Percentiles rank a stretch among this genome's conserved stretches.
Evolutionary conservation across 305 asterid genomes (phyloP).

Genomic region (Fraxinus baroniana): DNA sequence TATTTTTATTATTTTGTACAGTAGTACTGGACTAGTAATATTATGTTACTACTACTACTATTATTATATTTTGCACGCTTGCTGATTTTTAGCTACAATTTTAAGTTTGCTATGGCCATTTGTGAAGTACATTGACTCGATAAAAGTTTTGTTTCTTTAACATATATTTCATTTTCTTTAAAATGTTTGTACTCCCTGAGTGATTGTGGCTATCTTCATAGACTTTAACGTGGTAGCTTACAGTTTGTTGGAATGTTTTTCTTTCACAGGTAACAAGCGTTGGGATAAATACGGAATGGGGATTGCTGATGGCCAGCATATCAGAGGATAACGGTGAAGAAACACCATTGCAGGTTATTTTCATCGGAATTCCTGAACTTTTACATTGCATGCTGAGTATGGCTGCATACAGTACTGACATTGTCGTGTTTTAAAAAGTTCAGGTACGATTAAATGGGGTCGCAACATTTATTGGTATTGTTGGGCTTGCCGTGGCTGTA

Average conservation of each 20-base stretch:
- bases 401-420: constrained; percentile 14
- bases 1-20: background rate
- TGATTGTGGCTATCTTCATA: constrained; percentile 1
- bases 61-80: background rate
- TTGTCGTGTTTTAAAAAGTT: constrained; percentile 21
- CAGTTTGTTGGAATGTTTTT: constrained; percentile 15
- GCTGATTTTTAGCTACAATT: constrained; percentile 3
- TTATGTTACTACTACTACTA: background rate
- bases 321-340: constrained; percentile 98
- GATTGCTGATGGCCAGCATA: constrained; percentile 94
- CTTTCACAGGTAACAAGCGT: constrained; percentile 72
- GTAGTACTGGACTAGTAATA: background rate
- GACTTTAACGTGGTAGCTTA: constrained; percentile 11
- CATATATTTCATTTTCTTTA: background rate
- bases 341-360: constrained; percentile 88
- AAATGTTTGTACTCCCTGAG: background rate
- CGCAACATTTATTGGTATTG: constrained; percentile 89
- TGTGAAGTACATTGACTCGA: background rate
- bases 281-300: constrained; percentile 96
- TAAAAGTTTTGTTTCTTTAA: background rate
- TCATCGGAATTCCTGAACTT: constrained; percentile 10
- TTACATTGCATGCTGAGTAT: background rate
- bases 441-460: constrained; percentile 92
- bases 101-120: background rate
- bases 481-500: constrained; percentile 80